Percentiles rank a stretch among this genome's conserved stretches.
These are phyloP conservation scores for Gastrodia elata DNA, from an alignment of 106 monocot genomes.

Conservation along the genomic window DNA sequence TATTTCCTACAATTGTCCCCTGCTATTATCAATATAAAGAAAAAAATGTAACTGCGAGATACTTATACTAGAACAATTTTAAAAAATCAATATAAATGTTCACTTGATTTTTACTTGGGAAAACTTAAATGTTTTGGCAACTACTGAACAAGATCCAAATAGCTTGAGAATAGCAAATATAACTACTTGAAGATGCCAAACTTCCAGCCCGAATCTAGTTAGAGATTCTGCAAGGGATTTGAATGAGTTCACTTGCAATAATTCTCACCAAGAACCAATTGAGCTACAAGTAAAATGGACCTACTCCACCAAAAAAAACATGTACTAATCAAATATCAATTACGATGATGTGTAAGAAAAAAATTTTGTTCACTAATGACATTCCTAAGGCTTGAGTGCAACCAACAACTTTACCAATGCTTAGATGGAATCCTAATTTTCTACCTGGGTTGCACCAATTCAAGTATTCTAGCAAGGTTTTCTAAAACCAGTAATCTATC, in stretches of 20 bases:
- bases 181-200: not conserved
- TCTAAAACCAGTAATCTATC: not conserved
- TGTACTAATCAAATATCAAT: not conserved
- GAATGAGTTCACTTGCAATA: not conserved
- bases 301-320: not conserved
- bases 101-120: not conserved
- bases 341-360: too few relatives aligned
- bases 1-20: not conserved
- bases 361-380: not conserved
- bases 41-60: not conserved
- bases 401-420: not conserved
- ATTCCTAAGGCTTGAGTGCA: not conserved
- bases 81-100: too few relatives aligned
- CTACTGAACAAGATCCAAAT: not conserved
- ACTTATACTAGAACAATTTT: not conserved
- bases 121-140: not conserved
- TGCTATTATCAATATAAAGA: not conserved
- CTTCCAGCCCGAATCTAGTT: not conserved
- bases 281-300: not conserved
- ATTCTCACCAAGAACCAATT: not conserved
- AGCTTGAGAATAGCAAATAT: not conserved
- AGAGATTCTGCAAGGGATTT: not conserved
- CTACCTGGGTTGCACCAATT: not conserved
- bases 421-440: not conserved
- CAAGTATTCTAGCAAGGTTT: not conserved